A percentile compares a stretch with the other conserved stretches of the same genome.
Conservation (phyloP, 805 yeast genomes). For the Isabelozyma gotoi region DNA sequence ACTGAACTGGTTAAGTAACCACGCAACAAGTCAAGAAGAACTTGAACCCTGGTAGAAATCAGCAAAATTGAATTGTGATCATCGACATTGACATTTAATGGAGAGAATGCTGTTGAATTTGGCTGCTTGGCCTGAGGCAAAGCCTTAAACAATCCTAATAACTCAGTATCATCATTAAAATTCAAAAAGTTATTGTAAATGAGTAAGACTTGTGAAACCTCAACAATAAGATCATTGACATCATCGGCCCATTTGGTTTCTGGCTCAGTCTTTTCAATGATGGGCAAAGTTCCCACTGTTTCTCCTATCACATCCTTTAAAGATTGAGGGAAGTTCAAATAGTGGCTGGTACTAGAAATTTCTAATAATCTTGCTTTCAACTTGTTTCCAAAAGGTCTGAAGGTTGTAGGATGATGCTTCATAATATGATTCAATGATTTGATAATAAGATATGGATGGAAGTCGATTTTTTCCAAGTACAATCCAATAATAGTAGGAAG, state of each 20-base stretch:
- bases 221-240: conserved; percentile 48
- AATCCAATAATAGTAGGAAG: conserved; percentile 59
- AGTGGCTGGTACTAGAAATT: conserved; percentile 30
- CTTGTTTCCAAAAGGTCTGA: conserved; percentile 73
- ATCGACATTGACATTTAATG: conserved; percentile 59
- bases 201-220: conserved; percentile 53
- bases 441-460: conserved; percentile 32
- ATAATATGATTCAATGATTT: conserved; percentile 40
- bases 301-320: conserved; percentile 45
- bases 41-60: conserved; percentile 50
- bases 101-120: conserved; percentile 35
- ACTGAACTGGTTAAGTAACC: conserved; percentile 53
- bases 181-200: conserved; percentile 61
- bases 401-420: conserved; percentile 68
- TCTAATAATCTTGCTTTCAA: conserved; percentile 46
- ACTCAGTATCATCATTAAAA: conserved; percentile 54
- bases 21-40: conserved; percentile 38
- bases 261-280: conserved; percentile 53
- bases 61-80: conserved; percentile 50
- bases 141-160: conserved; percentile 35
- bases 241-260: conserved; percentile 47
- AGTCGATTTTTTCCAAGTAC: conserved; percentile 43
- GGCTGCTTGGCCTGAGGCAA: conserved; percentile 20
- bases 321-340: conserved; percentile 37
- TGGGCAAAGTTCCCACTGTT: conserved; percentile 56